Base-by-base conservation (phyloP, 495 filamentous ascomycete species). In the Aspergillus bertholletiae region DNA sequence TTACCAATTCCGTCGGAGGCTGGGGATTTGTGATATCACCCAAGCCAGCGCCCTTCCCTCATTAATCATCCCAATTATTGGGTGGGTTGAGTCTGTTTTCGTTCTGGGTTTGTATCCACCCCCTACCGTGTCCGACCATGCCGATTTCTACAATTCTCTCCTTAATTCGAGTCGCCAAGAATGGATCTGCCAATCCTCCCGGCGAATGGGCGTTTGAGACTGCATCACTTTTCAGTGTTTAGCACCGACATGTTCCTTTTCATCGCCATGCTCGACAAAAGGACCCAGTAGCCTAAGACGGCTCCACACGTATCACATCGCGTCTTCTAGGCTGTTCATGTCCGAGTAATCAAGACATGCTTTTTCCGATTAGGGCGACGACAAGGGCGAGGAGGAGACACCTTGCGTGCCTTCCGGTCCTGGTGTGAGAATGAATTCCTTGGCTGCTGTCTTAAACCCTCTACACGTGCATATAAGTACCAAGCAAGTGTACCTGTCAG, bases 201-300 rank as follows among this genome's bases (percentile, higher is more conserved):
- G 27, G 37, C 46, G 46, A 49, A 37, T 49, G 46, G 46, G 28
- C 46, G 46, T 49, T 49, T 35, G 39, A 43, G 39, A 43, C 28
- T 49, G 46, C 46, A 20, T 49, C 46, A 21, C 37, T 1, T 32
- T 27, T 48, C 15, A 23, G 3, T 23, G 24, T 18, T 20, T 32
- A 9, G 26, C 9, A 48, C 11, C 39, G 22, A 9, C 39, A 11
- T 43, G 17, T 2, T 43, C 11, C 7, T 18, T 43, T 43, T 21
- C 12, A 37, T 37, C 12, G 34, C 34, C 34, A 37, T 37, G 2
- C 12, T 15, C 13, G 34, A 37, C 13, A 37, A 37, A 8, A 37
- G 39, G 17, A 20, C 39, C 18, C 17, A 43, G 39, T 22, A 43
- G 39, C 39, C 39, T 43, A 43, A 43, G 39, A 43, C 39, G 13